A percentile compares a stretch with the other conserved stretches of the same genome.
Conservation (phyloP, 1,284 basidiomycete species). For the Mycena sp. region DNA sequence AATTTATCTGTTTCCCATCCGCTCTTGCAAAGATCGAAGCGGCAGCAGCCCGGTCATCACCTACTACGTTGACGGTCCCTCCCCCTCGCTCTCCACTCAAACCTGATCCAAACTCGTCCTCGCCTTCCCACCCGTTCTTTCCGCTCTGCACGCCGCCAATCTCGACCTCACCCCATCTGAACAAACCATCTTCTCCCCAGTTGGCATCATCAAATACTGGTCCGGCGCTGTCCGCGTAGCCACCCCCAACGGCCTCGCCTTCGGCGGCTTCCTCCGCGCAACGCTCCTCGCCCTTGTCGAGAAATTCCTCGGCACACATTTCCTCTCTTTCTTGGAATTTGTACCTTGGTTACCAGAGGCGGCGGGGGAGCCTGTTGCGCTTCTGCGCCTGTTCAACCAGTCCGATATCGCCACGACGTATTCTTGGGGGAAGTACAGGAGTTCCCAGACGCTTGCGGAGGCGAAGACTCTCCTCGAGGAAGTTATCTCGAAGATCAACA, state of each 20-base stretch:
- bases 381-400: constrained; percentile 12
- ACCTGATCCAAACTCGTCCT: constrained; percentile 10
- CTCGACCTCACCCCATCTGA: constrained; percentile 12
- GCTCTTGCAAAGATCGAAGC: constrained; percentile 16
- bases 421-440: constrained; percentile 10
- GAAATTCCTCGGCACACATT: constrained; percentile 13
- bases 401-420: constrained; percentile 9
- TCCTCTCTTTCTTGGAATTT: constrained; percentile 12
- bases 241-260: constrained; percentile 8
- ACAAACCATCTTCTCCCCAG: constrained; percentile 7
- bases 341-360: constrained; percentile 7
- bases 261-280: constrained; percentile 17
- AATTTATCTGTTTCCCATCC: constrained; percentile 14
- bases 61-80: constrained; percentile 4
- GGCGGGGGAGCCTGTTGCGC: constrained; percentile 7
- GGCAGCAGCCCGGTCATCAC: constrained; percentile 6
- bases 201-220: constrained; percentile 13
- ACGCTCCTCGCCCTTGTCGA: constrained; percentile 14
- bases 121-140: constrained; percentile 4
- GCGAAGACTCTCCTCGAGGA: constrained; percentile 9
- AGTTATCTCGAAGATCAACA: constrained; percentile 5
- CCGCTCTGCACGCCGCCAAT: constrained; percentile 4
- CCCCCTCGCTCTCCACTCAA: constrained; percentile 9
- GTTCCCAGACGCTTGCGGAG: constrained; percentile 9
- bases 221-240: constrained; percentile 9